Percentiles rank a stretch among this genome's conserved stretches.
Conservation (phyloP, 163 green algal genomes). For the Chloromonas sp. region DNA sequence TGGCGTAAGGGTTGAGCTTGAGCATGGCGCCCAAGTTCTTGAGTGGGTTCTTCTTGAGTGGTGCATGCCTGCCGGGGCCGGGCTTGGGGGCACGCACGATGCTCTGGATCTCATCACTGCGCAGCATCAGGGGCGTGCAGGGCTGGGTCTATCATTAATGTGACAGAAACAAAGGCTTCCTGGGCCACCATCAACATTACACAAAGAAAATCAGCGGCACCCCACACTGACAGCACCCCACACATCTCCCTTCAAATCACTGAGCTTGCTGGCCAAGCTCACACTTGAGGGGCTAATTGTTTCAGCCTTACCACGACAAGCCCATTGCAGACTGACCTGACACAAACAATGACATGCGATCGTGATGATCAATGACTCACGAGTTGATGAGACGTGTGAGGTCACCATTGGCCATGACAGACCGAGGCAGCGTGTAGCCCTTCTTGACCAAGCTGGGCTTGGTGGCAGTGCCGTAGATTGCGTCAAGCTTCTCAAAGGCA, state of each 20-base stretch:
- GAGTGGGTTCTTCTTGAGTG: conserved; percentile 98
- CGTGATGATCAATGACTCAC: not conserved
- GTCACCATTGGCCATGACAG: conserved; percentile 90
- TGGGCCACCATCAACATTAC: not conserved
- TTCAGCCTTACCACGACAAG: too few species aligned
- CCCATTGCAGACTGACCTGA: too few species aligned
- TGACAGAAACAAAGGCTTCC: not conserved
- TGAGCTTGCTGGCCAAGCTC: too few species aligned
- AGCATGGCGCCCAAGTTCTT: conserved; percentile 94
- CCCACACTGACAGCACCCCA: too few species aligned
- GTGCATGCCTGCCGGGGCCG: conserved; percentile 37
- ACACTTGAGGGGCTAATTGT: too few species aligned
- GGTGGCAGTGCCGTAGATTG: conserved; percentile 79
- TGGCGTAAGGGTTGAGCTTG: conserved; percentile 94
- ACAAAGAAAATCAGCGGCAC: not conserved
- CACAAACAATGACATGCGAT: too few species aligned
- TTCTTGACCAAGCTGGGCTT: conserved; percentile 62
- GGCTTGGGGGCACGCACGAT: conserved; percentile 74
- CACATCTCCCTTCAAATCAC: too few species aligned
- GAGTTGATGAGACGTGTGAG: conserved; percentile 92
- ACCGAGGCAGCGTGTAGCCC: conserved; percentile 86
- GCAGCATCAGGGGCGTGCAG: not conserved
- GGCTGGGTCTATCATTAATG: not conserved
- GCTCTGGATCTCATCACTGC: conserved; percentile 91
- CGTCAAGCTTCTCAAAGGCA: conserved; percentile 91